phyloP scores from a whole-genome alignment of 495 filamentous ascomycete species.

The Rhypophila decipiens region DNA sequence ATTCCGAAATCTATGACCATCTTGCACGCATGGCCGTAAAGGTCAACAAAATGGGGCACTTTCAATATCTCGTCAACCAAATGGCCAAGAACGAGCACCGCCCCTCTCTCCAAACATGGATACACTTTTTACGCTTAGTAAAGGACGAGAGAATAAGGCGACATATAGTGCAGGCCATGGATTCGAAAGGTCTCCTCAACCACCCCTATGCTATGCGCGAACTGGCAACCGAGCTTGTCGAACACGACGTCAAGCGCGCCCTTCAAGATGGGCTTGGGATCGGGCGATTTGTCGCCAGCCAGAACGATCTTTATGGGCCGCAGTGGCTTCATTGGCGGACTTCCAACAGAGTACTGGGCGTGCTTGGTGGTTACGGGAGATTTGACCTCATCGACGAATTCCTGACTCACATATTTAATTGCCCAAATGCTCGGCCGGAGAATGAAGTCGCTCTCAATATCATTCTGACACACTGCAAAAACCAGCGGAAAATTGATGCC shows the following conservation, averaged over 20 bases:
- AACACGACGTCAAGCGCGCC: constrained; percentile 24
- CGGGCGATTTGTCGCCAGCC: constrained; percentile 18
- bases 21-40: constrained; percentile 25
- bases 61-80: constrained; percentile 20
- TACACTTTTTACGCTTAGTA: constrained; percentile 32
- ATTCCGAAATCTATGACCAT: constrained; percentile 27
- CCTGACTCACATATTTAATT: too few species aligned
- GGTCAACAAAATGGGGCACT: constrained; percentile 22
- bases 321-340: constrained; percentile 29
- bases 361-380: constrained; percentile 19
- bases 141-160: constrained; percentile 29
- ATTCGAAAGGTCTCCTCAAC: constrained; percentile 17
- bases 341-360: constrained; percentile 26
- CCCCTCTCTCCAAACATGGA: constrained; percentile 32
- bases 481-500: constrained; percentile 6
- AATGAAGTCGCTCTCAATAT: constrained; percentile 27
- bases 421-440: too few species aligned
- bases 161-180: constrained; percentile 28
- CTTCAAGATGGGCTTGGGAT: constrained; percentile 16
- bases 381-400: constrained; percentile 18
- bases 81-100: constrained; percentile 25
- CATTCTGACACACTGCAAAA: constrained; percentile 26
- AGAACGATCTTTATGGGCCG: constrained; percentile 28
- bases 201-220: constrained; percentile 10
- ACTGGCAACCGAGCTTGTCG: constrained; percentile 28